These are phyloP conservation scores for Phialophora tarda DNA, from an alignment of 2,329 filamentous ascomycete genomes.

Conservation along the genomic window DNA sequence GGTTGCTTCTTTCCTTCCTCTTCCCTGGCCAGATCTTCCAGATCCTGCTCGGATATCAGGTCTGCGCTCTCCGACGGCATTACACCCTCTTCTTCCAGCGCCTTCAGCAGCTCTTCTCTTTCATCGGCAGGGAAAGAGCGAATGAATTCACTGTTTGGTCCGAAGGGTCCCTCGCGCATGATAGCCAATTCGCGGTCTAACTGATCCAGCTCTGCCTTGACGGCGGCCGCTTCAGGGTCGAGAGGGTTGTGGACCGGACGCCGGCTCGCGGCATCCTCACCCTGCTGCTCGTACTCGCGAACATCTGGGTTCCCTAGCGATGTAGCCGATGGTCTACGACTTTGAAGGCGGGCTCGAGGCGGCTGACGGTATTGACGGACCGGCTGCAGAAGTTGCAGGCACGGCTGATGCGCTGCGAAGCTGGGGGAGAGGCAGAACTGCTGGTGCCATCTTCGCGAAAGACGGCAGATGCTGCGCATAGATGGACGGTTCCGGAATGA, in stretches of 20 bases:
- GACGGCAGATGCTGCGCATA: conserved; percentile 39
- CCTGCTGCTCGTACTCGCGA: conserved; percentile 52
- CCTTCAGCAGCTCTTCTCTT: conserved; percentile 49
- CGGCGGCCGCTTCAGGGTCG: conserved; percentile 45
- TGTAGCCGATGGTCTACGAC: conserved; percentile 13
- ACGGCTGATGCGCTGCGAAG: conserved; percentile 37
- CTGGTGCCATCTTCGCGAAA: conserved; percentile 41
- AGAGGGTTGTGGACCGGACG: conserved; percentile 49
- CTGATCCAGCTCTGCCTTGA: conserved; percentile 48
- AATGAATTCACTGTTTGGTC: conserved; percentile 53
- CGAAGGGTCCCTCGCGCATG: conserved; percentile 51
- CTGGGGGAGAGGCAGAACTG: conserved; percentile 39
- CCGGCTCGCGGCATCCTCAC: conserved; percentile 45
- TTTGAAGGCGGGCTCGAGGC: conserved; percentile 25
- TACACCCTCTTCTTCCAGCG: conserved; percentile 49
- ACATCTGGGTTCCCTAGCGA: conserved; percentile 47
- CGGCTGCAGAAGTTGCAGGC: conserved; percentile 36
- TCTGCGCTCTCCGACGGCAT: conserved; percentile 43
- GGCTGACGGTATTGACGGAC: conserved; percentile 33
- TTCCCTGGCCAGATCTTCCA: conserved; percentile 46
- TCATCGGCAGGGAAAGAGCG: conserved; percentile 50
- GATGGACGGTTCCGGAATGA: conserved; percentile 7
- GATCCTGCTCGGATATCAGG: conserved; percentile 49
- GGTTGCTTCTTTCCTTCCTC: conserved; percentile 27
- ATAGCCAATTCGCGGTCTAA: conserved; percentile 50